A percentile compares a stretch with the other conserved stretches of the same genome.
These are phyloP conservation scores for Spergularia azorica DNA, from an alignment of 179 eudicot genomes.

Conservation along the genomic window DNA sequence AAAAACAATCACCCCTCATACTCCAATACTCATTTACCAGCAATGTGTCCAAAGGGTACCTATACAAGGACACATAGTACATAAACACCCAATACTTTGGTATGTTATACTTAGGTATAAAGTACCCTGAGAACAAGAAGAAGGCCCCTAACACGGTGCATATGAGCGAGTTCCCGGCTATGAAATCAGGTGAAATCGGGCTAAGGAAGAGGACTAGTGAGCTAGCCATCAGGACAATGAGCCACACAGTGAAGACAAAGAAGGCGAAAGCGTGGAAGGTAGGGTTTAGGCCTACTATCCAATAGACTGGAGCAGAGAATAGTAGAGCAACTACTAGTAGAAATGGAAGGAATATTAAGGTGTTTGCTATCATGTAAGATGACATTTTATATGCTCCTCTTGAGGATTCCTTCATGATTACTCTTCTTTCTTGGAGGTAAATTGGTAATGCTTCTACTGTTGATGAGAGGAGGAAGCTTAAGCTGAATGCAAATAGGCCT, in stretches of 20 bases:
- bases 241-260: constrained; percentile 71
- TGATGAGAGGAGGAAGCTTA: constrained; percentile 90
- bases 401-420: constrained; percentile 87
- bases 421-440: constrained; percentile 87
- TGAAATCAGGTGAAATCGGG: constrained; percentile 76
- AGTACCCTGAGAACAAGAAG: constrained; percentile 89
- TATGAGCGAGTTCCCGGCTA: constrained; percentile 86
- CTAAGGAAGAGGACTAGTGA: constrained; percentile 85
- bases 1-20: constrained; percentile 59
- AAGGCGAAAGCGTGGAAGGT: constrained; percentile 59
- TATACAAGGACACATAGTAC: constrained; percentile 86
- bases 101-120: constrained; percentile 77
- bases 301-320: constrained; percentile 74
- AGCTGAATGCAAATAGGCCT: constrained; percentile 86
- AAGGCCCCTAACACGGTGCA: constrained; percentile 85
- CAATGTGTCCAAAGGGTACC: constrained; percentile 82
- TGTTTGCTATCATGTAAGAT: constrained; percentile 84
- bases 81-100: constrained; percentile 93
- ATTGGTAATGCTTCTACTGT: constrained; percentile 96
- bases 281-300: constrained; percentile 90
- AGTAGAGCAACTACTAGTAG: constrained; percentile 66
- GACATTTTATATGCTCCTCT: constrained; percentile 74
- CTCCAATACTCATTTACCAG: constrained; percentile 90
- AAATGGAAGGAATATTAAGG: constrained; percentile 82
- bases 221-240: constrained; percentile 90